These are phyloP conservation scores for Collybiopsis confluens DNA, from an alignment of 768 basidiomycete genomes.

Conservation along the genomic window DNA sequence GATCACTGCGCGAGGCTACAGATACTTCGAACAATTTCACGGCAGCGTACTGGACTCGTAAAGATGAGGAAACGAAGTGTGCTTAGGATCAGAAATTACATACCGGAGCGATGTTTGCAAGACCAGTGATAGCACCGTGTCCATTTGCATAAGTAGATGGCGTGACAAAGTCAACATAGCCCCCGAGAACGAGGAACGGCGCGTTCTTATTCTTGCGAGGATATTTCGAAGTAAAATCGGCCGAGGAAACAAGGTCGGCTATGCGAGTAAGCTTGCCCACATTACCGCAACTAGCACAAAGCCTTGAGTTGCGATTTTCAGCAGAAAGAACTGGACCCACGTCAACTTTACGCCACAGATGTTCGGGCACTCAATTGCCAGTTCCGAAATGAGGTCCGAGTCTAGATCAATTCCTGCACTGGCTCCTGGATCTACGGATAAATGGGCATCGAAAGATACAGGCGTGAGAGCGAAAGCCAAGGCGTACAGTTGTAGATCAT, in stretches of 20 bases:
- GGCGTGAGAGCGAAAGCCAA: not conserved
- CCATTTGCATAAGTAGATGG: slow-evolving; percentile 69
- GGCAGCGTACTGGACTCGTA: slow-evolving; percentile 44
- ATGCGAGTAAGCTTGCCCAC: slow-evolving; percentile 90
- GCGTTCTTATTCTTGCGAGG: slow-evolving; percentile 65
- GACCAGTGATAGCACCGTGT: slow-evolving; percentile 88
- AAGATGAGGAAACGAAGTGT: not conserved
- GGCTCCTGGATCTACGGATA: slow-evolving; percentile 69
- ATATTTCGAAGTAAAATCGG: slow-evolving; percentile 42
- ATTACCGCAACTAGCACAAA: slow-evolving; percentile 66
- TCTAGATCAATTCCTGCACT: slow-evolving; percentile 89
- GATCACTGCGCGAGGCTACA: slow-evolving; percentile 49
- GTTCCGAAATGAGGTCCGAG: slow-evolving; percentile 79
- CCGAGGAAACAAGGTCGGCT: slow-evolving; percentile 57
- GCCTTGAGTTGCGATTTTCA: slow-evolving; percentile 11
- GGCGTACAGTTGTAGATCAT: slow-evolving; percentile 83
- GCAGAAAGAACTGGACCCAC: slow-evolving; percentile 34
- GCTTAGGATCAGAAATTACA: slow-evolving; percentile 16
- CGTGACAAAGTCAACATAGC: slow-evolving; percentile 79
- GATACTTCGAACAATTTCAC: slow-evolving; percentile 60
- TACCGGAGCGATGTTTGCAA: slow-evolving; percentile 81
- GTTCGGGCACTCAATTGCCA: slow-evolving; percentile 75
- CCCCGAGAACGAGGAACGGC: slow-evolving; percentile 83
- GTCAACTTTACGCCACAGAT: slow-evolving; percentile 87
- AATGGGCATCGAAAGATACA: slow-evolving; percentile 12